Percentiles rank a stretch among this genome's conserved stretches.
These are phyloP conservation scores for Tagetes erecta DNA, from an alignment of 129 eudicot species.

Conservation along the genomic window DNA sequence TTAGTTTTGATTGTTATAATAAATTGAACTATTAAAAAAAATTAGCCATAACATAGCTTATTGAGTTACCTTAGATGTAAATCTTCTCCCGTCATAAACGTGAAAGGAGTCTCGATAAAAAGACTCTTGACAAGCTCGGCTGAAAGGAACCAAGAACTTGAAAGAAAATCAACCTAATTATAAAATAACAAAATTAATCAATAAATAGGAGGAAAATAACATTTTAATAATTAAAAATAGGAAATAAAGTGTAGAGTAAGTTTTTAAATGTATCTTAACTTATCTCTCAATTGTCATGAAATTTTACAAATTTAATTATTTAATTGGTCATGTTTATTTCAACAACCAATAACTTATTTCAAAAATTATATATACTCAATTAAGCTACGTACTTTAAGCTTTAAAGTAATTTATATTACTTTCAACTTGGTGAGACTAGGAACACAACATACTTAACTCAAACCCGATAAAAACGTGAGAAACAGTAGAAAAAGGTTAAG, in stretches of 20 bases:
- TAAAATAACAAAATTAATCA: background rate
- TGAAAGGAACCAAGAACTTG: slow-evolving; percentile 97
- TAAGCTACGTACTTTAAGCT: slow-evolving; percentile 1
- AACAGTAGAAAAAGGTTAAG: no score
- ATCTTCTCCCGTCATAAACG: slow-evolving; percentile 94
- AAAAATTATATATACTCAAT: background rate
- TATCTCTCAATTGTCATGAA: background rate
- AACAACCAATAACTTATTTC: background rate
- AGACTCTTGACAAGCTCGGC: slow-evolving; percentile 91
- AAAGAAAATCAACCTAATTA: slow-evolving; percentile 89
- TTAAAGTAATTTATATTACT: background rate
- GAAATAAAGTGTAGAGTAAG: background rate
- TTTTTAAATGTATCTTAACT: background rate
- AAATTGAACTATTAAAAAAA: background rate
- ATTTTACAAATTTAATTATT: background rate
- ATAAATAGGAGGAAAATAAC: background rate
- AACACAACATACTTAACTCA: no score
- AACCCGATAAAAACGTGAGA: no score
- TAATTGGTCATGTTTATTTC: background rate
- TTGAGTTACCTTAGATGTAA: slow-evolving; percentile 73
- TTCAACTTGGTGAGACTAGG: background rate
- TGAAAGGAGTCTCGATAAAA: slow-evolving; percentile 83
- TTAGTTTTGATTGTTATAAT: no score
- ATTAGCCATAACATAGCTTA: background rate
- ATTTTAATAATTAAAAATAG: background rate